Base-by-base conservation (phyloP, 192 early-diverging fungal genomes). In the Funneliformis mosseae region DNA sequence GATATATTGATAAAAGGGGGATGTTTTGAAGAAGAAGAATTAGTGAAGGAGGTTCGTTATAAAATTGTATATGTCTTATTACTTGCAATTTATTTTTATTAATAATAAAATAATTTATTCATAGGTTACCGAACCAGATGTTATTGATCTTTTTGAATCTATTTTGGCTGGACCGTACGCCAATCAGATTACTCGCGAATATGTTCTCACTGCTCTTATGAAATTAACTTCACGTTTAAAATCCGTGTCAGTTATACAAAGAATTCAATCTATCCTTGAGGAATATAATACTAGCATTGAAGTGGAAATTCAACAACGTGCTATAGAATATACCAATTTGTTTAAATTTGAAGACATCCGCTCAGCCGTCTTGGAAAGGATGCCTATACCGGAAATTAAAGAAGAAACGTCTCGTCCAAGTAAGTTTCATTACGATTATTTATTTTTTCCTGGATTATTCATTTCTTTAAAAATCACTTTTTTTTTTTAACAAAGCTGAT, bases 291-390 rank as follows among this genome's bases (percentile, higher is more conserved):
- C 87, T 9, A 93, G 94, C 71, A 91, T 94, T 74, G 93, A 97
- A 80, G 90, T 96, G 1, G 98, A 99, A 85, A 92, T 96, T 68
- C 98, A 99, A 83, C 92, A 96, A 82, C 94, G 98, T 50, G 95
- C 97, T 7, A 94, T 96, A 9, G 98, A 99, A 86, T 98, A 92
- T 81, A 88, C 85, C 14, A 91, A 93, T 70, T 85, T 98, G 18
- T 92, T 96, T 74, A 92, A 92, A 62, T 88, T 94, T 84, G 86
- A 94, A 71, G 63, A 66, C 75, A 93, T 95, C 62, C 91, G 92
- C 38, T 88, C 90, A 8, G 93, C 92, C 42, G 89, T 96, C n/a
- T 82, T 99, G 46, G 98, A 99, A 77, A 89, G 95, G 61, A 97
- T 99, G 93, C 97, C 98, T 1, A 91, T 95, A 21, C 92, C 93